Evolutionary conservation across 495 filamentous ascomycete genomes (phyloP), one percentile per base, ranked within the genome.

Genomic region (Monascus purpureus): DNA sequence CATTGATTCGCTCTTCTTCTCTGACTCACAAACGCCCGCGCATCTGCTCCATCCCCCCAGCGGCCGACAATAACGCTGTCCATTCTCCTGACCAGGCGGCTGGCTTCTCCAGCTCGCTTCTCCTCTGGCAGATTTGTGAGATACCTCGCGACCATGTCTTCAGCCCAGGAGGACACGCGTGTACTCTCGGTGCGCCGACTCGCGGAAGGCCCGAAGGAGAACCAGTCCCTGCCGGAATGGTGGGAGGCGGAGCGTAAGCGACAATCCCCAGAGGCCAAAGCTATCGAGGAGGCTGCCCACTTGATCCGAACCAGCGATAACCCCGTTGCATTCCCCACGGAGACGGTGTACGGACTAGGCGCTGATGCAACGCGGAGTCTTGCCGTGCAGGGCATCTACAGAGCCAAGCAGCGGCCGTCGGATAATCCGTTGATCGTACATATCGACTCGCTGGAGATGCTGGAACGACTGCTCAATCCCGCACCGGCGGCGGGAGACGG

Each of bases 371-470:
- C 86, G 17, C 70, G 80, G 46, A 77, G 68, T 40, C 61, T 55
- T 23, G 79, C 88, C n/a, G 88, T 95, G n/a, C 69, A 68, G 37
- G 83, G 82, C 4, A 99, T 99, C 43, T 99, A 86, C 55, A 61
- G 67, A 11, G 86, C 85, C 6, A 99, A 99, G 56, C 78, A 80
- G 31, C 60, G 90, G 28, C 90, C 90, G 11, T 75, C 74, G 4
- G 90, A 99, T 52, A 99, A 99, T 48, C 90, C 90, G 1, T 66
- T 99, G 36, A 99, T 99, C 39, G 70, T 95, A 12, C 90, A 99
- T 49, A 58, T 99, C 28, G 72, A 75, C 43, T 92, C 88, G 17
- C 55, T 96, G 4, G 50, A 63, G 5, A 90, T 94, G 72, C 65
- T 97, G 16, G 63, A 75, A 28, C 45, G 51, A n/a, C 45, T 92